Evolutionary conservation across 1,139 yeast species (phyloP).

Genomic region (Suhomyces terraborum): DNA sequence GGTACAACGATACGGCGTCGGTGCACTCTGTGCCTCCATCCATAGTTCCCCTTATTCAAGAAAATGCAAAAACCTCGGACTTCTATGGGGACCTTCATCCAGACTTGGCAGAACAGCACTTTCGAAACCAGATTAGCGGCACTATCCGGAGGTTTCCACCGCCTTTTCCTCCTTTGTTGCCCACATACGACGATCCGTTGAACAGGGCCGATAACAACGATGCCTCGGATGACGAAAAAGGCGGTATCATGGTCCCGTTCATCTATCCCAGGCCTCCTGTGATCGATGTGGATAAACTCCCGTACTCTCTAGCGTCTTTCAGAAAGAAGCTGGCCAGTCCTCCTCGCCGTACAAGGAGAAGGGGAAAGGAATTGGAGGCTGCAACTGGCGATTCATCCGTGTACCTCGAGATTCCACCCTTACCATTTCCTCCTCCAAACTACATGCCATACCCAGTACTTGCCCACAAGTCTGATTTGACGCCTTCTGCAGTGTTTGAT

Average conservation of each 20-base stretch:
- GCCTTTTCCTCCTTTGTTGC: slow-evolving; percentile 38
- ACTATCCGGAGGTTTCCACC: slow-evolving; percentile 43
- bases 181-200: slow-evolving; percentile 15
- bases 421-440: slow-evolving; percentile 52
- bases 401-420: slow-evolving; percentile 38
- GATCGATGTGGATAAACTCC: slow-evolving; percentile 28
- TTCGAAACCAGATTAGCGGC: slow-evolving; percentile 27
- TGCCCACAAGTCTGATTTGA: slow-evolving; percentile 38
- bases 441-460: slow-evolving; percentile 51
- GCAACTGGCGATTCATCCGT: slow-evolving; percentile 9
- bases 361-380: slow-evolving; percentile 9
- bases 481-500: slow-evolving; percentile 42
- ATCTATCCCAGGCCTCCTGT: slow-evolving; percentile 49
- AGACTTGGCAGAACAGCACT: slow-evolving; percentile 20
- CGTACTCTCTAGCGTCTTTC: slow-evolving; percentile 24
- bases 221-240: slow-evolving; percentile 17
- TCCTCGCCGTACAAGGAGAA: slow-evolving; percentile 15
- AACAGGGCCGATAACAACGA: slow-evolving; percentile 13
- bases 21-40: slow-evolving; percentile 40
- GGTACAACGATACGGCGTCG: slow-evolving; percentile 1
- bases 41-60: slow-evolving; percentile 40
- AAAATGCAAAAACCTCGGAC: slow-evolving; percentile 33
- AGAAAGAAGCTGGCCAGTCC: slow-evolving; percentile 11
- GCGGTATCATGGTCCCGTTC: slow-evolving; percentile 49
- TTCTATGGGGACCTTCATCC: slow-evolving; percentile 40